Conservation (phyloP, 768 basidiomycete genomes). For the Trametes gibbosa region DNA sequence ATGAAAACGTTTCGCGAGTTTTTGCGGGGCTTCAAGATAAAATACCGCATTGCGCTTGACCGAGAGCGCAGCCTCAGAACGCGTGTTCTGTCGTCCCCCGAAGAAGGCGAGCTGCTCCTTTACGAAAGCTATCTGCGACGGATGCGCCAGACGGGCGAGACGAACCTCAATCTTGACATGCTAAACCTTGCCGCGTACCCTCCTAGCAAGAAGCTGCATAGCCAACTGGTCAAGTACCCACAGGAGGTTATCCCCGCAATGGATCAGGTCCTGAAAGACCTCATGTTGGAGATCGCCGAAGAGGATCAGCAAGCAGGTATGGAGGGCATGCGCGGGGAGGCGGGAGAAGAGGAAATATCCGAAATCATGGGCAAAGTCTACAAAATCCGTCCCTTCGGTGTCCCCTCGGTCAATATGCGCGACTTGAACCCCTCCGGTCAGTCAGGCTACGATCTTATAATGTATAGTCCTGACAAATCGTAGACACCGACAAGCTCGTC, state of each 20-base stretch:
- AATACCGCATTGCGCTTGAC: constrained; percentile 77
- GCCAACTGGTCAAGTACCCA: constrained; percentile 87
- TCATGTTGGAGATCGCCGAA: constrained; percentile 86
- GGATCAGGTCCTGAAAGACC: constrained; percentile 94
- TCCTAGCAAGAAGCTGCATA: constrained; percentile 75
- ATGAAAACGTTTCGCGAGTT: constrained; percentile 92
- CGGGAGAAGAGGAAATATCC: constrained; percentile 81
- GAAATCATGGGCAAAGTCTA: constrained; percentile 87
- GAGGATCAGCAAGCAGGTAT: constrained; percentile 67
- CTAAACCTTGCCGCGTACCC: constrained; percentile 85
- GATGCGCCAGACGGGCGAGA: constrained; percentile 91
- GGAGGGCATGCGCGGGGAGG: constrained; percentile 73
- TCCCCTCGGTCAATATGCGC: constrained; percentile 86
- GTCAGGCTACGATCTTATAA: too few species aligned
- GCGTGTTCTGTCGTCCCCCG: constrained; percentile 51
- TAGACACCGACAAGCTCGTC: constrained; percentile 98
- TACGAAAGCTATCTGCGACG: constrained; percentile 82
- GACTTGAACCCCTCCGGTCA: constrained; percentile 89
- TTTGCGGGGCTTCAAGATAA: constrained; percentile 88
- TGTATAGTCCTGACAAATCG: too few species aligned
- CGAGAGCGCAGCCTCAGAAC: constrained; percentile 55
- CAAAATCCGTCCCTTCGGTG: constrained; percentile 91
- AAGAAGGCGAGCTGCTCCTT: constrained; percentile 62
- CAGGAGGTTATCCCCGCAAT: constrained; percentile 97
- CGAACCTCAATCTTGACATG: constrained; percentile 89